These are phyloP conservation scores for Fusarium nodosum DNA, from an alignment of 2,329 filamentous ascomycete genomes.

Conservation along the genomic window DNA sequence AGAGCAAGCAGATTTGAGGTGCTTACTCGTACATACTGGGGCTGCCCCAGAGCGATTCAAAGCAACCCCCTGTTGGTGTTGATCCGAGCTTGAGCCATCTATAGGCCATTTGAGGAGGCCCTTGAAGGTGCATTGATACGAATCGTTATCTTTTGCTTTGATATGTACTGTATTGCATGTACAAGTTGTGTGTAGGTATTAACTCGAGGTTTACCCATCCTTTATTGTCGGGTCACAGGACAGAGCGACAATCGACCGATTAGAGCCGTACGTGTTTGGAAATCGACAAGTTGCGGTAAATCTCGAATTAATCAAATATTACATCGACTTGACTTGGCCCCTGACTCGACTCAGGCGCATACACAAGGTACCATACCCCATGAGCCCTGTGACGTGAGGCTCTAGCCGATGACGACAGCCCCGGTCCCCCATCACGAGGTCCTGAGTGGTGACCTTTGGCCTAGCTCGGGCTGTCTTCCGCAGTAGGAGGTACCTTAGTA, in stretches of 20 bases:
- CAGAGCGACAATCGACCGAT: constrained; percentile 7
- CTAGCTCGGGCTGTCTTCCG: constrained; percentile 35
- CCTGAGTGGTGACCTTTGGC: constrained; percentile 36
- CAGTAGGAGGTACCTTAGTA: constrained; percentile 17
- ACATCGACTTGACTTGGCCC: constrained; percentile 8
- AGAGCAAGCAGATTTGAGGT: constrained; percentile 7
- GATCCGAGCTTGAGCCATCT: constrained; percentile 27
- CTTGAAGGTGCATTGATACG: constrained; percentile 13
- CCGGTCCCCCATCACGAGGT: constrained; percentile 48
- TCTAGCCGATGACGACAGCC: constrained; percentile 51
- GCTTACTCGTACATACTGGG: constrained; percentile 17
- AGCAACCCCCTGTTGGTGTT: constrained; percentile 29
- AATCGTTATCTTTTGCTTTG: constrained; percentile 17
- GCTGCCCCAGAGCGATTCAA: constrained; percentile 21
- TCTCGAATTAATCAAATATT: constrained; percentile 6
- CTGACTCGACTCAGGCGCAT: constrained; percentile 31
- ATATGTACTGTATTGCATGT: constrained; percentile 13
- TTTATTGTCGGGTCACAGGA: constrained; percentile 19
- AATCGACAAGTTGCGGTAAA: constrained; percentile 18
- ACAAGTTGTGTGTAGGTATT: constrained; percentile 17
- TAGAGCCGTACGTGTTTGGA: neutral
- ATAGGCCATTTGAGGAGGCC: constrained; percentile 30
- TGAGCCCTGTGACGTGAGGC: constrained; percentile 45
- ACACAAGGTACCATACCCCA: constrained; percentile 9
- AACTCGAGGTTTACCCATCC: neutral